phyloP scores from a whole-genome alignment of 345 rosid species.

The Psidium friedrichsthalianum region DNA sequence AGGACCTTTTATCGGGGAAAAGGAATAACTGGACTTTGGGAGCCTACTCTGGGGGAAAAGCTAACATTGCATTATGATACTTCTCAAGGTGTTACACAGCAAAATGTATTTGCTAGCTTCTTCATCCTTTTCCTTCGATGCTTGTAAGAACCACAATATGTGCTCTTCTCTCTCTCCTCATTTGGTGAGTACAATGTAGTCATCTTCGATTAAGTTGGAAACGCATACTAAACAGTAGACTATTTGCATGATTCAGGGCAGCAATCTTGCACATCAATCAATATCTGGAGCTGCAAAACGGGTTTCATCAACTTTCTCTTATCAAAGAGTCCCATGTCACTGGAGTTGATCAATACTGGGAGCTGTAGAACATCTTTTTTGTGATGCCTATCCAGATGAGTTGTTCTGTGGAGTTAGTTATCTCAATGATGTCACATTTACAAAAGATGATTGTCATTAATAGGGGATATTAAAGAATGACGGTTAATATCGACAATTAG shows the following conservation, averaged over 20 bases:
- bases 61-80: neutral
- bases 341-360: neutral
- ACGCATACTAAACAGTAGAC: neutral
- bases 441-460: neutral
- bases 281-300: neutral
- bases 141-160: no score
- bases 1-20: neutral
- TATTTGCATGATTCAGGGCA: neutral
- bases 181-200: neutral
- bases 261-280: neutral
- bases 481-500: neutral
- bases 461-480: neutral
- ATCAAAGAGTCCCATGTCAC: neutral
- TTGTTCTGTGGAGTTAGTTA: neutral
- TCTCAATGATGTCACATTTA: neutral
- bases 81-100: neutral
- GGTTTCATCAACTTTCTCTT: neutral
- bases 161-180: neutral
- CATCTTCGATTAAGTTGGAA: neutral
- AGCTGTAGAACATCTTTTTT: neutral
- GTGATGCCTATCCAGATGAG: neutral
- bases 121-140: neutral
- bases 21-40: neutral
- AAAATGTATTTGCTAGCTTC: neutral
- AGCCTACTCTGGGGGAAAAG: neutral